Evolutionary conservation across 2,329 filamentous ascomycete genomes (phyloP).

Genomic region (Diaporthe caulivora): DNA sequence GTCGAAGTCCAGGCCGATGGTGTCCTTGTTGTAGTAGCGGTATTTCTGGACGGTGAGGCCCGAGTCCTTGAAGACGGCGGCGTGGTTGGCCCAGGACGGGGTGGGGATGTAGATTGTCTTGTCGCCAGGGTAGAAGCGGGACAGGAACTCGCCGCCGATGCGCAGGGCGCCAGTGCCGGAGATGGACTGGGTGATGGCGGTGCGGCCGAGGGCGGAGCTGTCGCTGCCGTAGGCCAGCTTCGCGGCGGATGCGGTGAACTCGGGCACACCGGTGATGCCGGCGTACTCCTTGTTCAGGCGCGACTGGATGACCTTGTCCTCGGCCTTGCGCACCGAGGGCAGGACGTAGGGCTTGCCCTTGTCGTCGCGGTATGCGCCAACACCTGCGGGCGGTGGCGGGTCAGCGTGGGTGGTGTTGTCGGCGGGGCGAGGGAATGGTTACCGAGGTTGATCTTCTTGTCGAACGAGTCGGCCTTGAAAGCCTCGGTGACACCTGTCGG

Average conservation of each 20-base stretch:
- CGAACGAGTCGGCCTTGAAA: conserved; percentile 95
- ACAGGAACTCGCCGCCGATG: conserved; percentile 93
- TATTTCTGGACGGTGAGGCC: conserved; percentile 94
- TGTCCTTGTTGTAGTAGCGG: conserved; percentile 99
- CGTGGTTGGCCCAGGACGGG: conserved; percentile 98
- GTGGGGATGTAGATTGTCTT: conserved; percentile 98
- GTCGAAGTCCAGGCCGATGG: conserved; percentile 97
- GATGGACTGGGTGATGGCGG: conserved; percentile 97
- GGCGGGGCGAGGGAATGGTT: conserved; percentile 48
- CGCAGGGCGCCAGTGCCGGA: conserved; percentile 96
- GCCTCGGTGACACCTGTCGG: conserved; percentile 89
- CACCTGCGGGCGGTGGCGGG: conserved; percentile 65
- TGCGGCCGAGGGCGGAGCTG: conserved; percentile 80
- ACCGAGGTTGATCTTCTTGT: conserved; percentile 98
- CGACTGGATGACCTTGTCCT: conserved; percentile 84
- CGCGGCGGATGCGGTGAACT: conserved; percentile 93
- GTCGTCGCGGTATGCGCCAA: conserved; percentile 98
- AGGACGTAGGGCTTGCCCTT: conserved; percentile 98
- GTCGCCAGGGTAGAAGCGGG: conserved; percentile 88
- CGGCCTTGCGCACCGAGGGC: conserved; percentile 89
- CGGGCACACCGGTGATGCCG: conserved; percentile 94
- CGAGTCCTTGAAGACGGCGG: conserved; percentile 93
- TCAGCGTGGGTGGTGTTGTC: conserved; percentile 23
- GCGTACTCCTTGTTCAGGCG: conserved; percentile 97
- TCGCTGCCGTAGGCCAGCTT: conserved; percentile 89